Conservation (phyloP, 2,329 filamentous ascomycete genomes). For the Lachnellula suecica region DNA sequence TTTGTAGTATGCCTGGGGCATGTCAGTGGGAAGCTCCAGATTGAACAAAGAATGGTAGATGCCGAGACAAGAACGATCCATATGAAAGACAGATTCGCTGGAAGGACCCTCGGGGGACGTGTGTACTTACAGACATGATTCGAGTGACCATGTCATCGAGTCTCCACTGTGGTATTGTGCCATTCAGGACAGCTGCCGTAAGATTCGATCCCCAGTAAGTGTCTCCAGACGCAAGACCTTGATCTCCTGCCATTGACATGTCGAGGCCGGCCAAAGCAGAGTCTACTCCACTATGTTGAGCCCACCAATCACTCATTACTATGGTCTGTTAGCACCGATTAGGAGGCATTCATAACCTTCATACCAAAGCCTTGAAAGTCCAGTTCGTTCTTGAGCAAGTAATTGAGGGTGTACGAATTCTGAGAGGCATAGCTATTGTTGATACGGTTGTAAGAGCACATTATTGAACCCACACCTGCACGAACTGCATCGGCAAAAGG, state of each 20-base stretch:
- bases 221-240: constrained; percentile 65
- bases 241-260: constrained; percentile 86
- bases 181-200: constrained; percentile 84
- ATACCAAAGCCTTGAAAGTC: constrained; percentile 72
- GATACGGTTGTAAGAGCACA: constrained; percentile 73
- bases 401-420: constrained; percentile 74
- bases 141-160: constrained; percentile 90
- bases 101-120: too few species aligned
- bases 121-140: constrained; percentile 59
- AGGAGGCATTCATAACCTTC: constrained; percentile 4
- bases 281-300: constrained; percentile 68
- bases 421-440: constrained; percentile 81
- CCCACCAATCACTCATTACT: constrained; percentile 77
- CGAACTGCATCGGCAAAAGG: constrained; percentile 58
- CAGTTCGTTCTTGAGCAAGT: constrained; percentile 75
- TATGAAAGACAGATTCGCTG: too few species aligned
- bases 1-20: constrained; percentile 9
- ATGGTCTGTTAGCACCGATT: constrained; percentile 4
- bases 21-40: too few species aligned
- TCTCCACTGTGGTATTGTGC: constrained; percentile 83
- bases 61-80: too few species aligned
- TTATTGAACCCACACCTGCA: constrained; percentile 75
- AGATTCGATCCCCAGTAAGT: constrained; percentile 76
- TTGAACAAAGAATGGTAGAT: too few species aligned
- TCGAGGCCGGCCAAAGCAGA: constrained; percentile 76